A percentile compares a stretch with the other conserved stretches of the same genome.
Evolutionary conservation across 1,284 basidiomycete species (phyloP).

Genomic region (Apiotrichum porosum): DNA sequence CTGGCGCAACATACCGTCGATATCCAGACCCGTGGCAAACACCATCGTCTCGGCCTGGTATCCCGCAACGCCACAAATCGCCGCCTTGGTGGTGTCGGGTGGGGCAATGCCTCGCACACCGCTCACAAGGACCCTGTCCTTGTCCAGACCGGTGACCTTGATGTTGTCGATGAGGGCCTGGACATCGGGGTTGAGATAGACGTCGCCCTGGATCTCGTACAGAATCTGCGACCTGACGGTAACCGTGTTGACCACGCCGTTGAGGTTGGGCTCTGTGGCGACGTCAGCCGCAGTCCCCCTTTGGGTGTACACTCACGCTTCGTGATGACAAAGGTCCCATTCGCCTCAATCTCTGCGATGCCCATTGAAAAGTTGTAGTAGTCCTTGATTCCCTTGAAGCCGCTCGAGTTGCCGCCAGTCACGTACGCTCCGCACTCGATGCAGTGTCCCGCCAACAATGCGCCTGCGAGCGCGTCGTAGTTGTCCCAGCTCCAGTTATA

Average conservation of each 20-base stretch:
- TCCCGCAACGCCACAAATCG: slow-evolving; percentile 22
- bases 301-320: slow-evolving; percentile 5
- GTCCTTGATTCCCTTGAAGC: slow-evolving; percentile 21
- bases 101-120: slow-evolving; percentile 23
- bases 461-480: slow-evolving; percentile 20
- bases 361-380: slow-evolving; percentile 23
- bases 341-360: slow-evolving; percentile 26
- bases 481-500: slow-evolving; percentile 20
- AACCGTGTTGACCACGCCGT: slow-evolving; percentile 12
- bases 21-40: slow-evolving; percentile 20
- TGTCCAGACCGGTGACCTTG: slow-evolving; percentile 9
- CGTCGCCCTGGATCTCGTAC: slow-evolving; percentile 21
- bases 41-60: slow-evolving; percentile 23
- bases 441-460: slow-evolving; percentile 21
- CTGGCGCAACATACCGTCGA: not conserved
- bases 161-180: slow-evolving; percentile 22
- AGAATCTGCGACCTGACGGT: slow-evolving; percentile 17
- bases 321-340: slow-evolving; percentile 21
- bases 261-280: not conserved
- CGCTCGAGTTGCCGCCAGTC: slow-evolving; percentile 25
- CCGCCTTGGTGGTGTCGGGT: slow-evolving; percentile 27
- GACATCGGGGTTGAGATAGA: slow-evolving; percentile 30
- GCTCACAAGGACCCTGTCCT: slow-evolving; percentile 20
- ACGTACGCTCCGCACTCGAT: slow-evolving; percentile 24
- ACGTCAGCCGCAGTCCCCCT: too few relatives aligned